Conservation (phyloP, 2,329 filamentous ascomycete species). For the Annulohypoxylon truncatum region DNA sequence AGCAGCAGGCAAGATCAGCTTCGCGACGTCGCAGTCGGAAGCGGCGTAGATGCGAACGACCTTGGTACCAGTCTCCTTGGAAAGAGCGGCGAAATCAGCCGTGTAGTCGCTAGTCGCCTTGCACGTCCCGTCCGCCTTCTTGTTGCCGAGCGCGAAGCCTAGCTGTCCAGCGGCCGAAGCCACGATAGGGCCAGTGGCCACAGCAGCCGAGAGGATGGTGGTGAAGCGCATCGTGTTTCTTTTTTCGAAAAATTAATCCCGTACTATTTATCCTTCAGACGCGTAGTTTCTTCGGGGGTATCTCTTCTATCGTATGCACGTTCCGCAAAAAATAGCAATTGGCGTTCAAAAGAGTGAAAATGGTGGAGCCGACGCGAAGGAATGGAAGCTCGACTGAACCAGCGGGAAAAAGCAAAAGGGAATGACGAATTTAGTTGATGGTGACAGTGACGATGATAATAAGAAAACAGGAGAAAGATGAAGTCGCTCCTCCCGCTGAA, state of each 20-base stretch:
- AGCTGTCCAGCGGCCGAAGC: constrained; percentile 58
- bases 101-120: constrained; percentile 72
- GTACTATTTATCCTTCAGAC: not conserved
- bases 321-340: constrained; percentile 4
- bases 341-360: constrained; percentile 30
- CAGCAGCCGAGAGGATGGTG: constrained; percentile 46
- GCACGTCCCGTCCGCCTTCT: constrained; percentile 69
- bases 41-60: constrained; percentile 76
- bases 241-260: too few relatives aligned
- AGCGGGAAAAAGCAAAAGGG: constrained; percentile 22
- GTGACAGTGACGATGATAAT: constrained; percentile 7
- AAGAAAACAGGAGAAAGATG: constrained; percentile 21
- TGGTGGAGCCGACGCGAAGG: constrained; percentile 26
- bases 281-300: constrained; percentile 22
- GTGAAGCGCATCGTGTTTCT: constrained; percentile 54
- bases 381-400: constrained; percentile 18
- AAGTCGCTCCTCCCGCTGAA: constrained; percentile 27
- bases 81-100: constrained; percentile 72
- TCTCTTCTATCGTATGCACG: not conserved
- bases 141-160: constrained; percentile 75
- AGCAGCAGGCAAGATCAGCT: constrained; percentile 73
- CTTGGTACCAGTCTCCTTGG: constrained; percentile 59
- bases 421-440: constrained; percentile 27
- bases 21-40: constrained; percentile 72
- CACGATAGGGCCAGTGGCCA: constrained; percentile 47